These are phyloP conservation scores for Taphrina flavorubra DNA, from an alignment of 1,139 yeast genomes.

Conservation along the genomic window DNA sequence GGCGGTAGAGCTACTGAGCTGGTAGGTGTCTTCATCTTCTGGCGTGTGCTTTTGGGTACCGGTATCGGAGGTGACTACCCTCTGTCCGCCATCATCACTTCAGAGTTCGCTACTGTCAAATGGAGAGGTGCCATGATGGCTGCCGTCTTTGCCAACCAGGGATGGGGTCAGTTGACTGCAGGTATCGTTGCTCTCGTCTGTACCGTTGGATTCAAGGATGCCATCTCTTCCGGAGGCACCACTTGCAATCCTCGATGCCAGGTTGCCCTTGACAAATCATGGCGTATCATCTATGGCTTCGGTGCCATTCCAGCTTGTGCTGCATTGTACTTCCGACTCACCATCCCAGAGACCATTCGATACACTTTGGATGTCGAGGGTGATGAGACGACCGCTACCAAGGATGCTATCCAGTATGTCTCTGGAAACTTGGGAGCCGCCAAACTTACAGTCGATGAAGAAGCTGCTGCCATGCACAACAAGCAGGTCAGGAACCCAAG, in stretches of 20 bases:
- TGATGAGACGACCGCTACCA: conserved; percentile 58
- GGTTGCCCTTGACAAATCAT: conserved; percentile 86
- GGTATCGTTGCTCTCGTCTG: conserved; percentile 77
- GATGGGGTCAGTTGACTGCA: conserved; percentile 87
- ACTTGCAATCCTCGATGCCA: conserved; percentile 69
- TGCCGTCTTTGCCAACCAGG: conserved; percentile 91
- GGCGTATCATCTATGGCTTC: conserved; percentile 86
- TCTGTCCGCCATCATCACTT: conserved; percentile 86
- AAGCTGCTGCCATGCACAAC: conserved; percentile 59
- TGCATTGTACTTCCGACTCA: conserved; percentile 86
- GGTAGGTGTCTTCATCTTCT: conserved; percentile 72
- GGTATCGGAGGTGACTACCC: conserved; percentile 99
- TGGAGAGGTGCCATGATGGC: conserved; percentile 98
- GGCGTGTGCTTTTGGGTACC: conserved; percentile 85
- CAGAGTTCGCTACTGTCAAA: conserved; percentile 86
- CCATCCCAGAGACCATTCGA: conserved; percentile 93
- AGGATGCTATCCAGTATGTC: conserved; percentile 56
- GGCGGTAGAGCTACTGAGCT: conserved; percentile 71
- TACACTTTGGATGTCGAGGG: conserved; percentile 74
- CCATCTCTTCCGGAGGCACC: conserved; percentile 58
- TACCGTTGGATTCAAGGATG: conserved; percentile 73
- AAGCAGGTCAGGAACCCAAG: conserved; percentile 62
- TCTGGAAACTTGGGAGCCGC: conserved; percentile 50
- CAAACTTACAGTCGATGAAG: conserved; percentile 52
- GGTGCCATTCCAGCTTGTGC: conserved; percentile 86